Base-by-base conservation (phyloP, 176 grass and related monocot species). In the Pontederia paniculata region DNA sequence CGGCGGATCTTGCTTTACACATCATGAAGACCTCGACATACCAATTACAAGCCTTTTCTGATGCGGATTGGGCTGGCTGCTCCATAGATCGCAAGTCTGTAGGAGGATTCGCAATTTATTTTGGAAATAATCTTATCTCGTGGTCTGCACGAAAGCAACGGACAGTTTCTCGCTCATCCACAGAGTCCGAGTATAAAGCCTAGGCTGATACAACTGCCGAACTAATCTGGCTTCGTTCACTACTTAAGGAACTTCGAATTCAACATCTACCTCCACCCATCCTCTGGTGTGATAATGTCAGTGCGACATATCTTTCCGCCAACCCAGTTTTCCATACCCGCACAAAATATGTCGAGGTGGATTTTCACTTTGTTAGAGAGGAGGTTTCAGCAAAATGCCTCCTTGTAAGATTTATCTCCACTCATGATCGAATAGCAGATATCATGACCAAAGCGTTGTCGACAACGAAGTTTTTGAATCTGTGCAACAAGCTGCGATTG, bases 31-130 rank as follows among this genome's bases (percentile, higher is more conserved):
- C 12, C 7, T 0, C 17, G 9, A 21, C n/a, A n/a, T n/a, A n/a
- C n/a, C 9, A 41, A 0, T 0, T 43, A 52, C 9, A 31, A 19
- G 17, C 9, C 0, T 72, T 62, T 6, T 60, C 21, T 18, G 69
- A 72, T 51, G 69, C 69, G 2, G 69, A 62, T 42, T 72, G 57
- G 56, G 44, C 69, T 12, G 13, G 55, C 0, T 17, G 20, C 12
- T 0, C 11, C 3, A 42, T 60, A 37, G 54, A 58, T 50, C n/a
- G 55, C 1, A 10, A 17, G 0, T 71, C 68, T n/a, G 48, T 57
- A 0, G 11, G 19, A 0, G 68, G 68, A 0, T 71, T 60, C 37
- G 44, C 43, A 13, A 25, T 72, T 11, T 72, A 23, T 6, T 0
- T 72, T 0, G 68, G 55, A 9, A 0, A 0, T 3, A 72, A 73